Evolutionary conservation across 2,329 filamentous ascomycete genomes (phyloP), one percentile per base, ranked within the genome.

Genomic region (Aspergillus persii): DNA sequence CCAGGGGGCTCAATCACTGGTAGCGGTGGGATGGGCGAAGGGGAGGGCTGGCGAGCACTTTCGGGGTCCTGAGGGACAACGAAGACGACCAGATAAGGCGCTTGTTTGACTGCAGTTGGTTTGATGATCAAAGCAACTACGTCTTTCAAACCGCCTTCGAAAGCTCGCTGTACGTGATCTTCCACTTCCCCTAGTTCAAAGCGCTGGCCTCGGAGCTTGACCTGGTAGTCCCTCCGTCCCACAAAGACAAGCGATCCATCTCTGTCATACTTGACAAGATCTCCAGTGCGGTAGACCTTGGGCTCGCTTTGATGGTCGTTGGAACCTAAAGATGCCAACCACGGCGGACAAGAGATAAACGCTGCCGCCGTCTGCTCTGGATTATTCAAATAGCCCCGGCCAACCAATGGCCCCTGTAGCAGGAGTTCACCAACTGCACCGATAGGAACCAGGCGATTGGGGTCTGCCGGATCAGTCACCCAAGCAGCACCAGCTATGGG

Each of bases 161-260:
- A 26, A 33, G 11, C 8, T 58, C 26, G 26, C 49, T 56, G 39
- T 8, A 62, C 30, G 5, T 56, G 61, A 4, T 50, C 8, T 29
- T 64, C 63, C 2, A 64, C 55, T 53, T 64, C 63, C 3, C 30
- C 61, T 39, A 64, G 53, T 29, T 64, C 63, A 27, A 64, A 41
- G 1, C 63, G 58, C 12, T 64, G 33, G 4, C 33, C 33, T 39
- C 33, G 33, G 8, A 39, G 33, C 33, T 39, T 39, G 11, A 11
- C 8, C 11, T 39, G 33, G 12, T 39, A 12, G 12, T 39, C 33
- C 33, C 12, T 39, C 12, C 33, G 11, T 8, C 33, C 33, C 9
- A 39, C 12, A 11, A 39, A 39, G 1, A 9, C 11, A 8, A 39
- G 12, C 12, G 33, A 39, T 8, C 33, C 33, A 39, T 39, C 33